Percentiles rank a stretch among this genome's conserved stretches.
Evolutionary conservation across 2,329 filamentous ascomycete species (phyloP).

Genomic region (Coniosporium tulheliwenetii): DNA sequence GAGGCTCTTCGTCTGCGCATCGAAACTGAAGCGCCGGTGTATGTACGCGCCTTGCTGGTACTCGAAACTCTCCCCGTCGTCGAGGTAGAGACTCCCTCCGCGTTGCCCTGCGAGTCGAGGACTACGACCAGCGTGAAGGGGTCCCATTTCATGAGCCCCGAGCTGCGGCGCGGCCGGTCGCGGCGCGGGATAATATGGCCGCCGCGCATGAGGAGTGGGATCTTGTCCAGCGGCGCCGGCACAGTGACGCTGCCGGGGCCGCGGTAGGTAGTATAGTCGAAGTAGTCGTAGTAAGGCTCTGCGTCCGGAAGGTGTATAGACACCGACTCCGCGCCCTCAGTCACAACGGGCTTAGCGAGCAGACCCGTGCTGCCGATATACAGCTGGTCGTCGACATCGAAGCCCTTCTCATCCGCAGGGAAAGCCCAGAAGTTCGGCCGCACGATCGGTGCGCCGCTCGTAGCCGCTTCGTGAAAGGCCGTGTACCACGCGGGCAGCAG

Average conservation of each 20-base stretch:
- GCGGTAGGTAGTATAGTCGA: conserved; percentile 64
- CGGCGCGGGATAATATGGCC: conserved; percentile 85
- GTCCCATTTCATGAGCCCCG: conserved; percentile 80
- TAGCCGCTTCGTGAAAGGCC: conserved; percentile 78
- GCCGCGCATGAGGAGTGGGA: conserved; percentile 82
- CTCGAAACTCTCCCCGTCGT: conserved; percentile 89
- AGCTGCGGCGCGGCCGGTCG: conserved; percentile 73
- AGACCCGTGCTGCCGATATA: conserved; percentile 81
- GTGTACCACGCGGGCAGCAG: conserved; percentile 93
- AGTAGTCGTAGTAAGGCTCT: conserved; percentile 91
- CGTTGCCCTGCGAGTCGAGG: conserved; percentile 51
- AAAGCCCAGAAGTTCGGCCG: conserved; percentile 89
- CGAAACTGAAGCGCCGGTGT: conserved; percentile 62
- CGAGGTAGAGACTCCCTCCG: conserved; percentile 70
- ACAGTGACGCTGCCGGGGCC: conserved; percentile 59
- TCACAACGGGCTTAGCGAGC: conserved; percentile 80
- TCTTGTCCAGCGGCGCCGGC: conserved; percentile 65
- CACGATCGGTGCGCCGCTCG: conserved; percentile 72
- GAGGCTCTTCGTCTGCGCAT: conserved; percentile 38
- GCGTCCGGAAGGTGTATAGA: conserved; percentile 80
- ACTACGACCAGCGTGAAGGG: conserved; percentile 83
- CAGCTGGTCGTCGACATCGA: conserved; percentile 80
- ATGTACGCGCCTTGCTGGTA: conserved; percentile 77
- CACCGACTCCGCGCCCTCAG: conserved; percentile 54
- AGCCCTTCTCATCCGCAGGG: conserved; percentile 72